Evolutionary conservation across 345 rosid genomes (phyloP).

Genomic region (Gossypium rotundifolium): DNA sequence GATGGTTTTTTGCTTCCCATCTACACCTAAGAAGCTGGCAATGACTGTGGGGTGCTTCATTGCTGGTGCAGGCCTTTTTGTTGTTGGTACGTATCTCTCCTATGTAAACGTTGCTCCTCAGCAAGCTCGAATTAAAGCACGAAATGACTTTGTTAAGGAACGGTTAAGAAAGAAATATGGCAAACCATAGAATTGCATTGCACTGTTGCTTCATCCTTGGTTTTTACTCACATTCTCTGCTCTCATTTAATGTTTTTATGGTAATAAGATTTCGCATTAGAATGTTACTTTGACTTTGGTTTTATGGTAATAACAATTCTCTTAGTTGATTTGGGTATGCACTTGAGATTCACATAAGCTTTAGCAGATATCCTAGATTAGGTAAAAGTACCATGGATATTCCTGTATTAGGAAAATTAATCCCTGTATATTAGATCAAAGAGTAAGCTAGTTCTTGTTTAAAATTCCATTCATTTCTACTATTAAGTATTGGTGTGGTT

Average conservation of each 20-base stretch:
- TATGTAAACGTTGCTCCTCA: constrained; percentile 58
- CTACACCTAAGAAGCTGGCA: constrained; percentile 57
- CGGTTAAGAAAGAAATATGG: constrained; percentile 54
- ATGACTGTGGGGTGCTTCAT: constrained; percentile 53
- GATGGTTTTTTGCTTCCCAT: constrained; percentile 58
- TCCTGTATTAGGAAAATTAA: too few species aligned
- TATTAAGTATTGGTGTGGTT: too few species aligned
- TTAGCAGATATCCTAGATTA: not conserved
- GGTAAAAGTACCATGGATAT: too few species aligned
- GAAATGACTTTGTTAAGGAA: constrained; percentile 59
- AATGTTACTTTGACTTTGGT: not conserved
- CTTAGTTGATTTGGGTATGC: not conserved
- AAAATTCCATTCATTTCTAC: too few species aligned
- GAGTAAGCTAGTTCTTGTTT: too few species aligned
- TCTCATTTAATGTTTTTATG: not conserved
- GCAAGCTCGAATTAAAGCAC: constrained; percentile 77
- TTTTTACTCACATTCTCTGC: not conserved
- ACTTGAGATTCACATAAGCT: not conserved
- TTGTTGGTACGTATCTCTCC: constrained; percentile 41
- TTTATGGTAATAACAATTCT: not conserved
- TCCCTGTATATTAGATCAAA: too few species aligned
- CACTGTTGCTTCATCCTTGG: not conserved
- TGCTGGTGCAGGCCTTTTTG: constrained; percentile 48
- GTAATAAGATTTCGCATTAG: not conserved
- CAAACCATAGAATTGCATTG: constrained; percentile 15